Conservation (phyloP, 768 basidiomycete genomes). For the Heimioporus sp. region DNA sequence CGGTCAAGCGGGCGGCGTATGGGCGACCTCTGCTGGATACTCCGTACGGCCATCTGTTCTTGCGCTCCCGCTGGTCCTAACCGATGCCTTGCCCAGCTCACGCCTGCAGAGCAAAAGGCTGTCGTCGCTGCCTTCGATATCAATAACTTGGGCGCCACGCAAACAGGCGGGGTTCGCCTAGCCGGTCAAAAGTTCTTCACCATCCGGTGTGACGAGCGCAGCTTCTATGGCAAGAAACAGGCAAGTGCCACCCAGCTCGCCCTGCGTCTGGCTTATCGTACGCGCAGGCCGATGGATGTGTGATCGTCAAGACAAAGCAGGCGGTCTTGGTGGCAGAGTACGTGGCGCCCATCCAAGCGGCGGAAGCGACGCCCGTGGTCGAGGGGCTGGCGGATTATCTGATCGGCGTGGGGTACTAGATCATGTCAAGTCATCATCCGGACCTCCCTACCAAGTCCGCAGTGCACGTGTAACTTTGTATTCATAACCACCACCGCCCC, state of each 20-base stretch:
- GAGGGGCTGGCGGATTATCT: slow-evolving; percentile 78
- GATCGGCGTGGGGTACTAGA: slow-evolving; percentile 52
- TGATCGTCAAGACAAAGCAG: slow-evolving; percentile 76
- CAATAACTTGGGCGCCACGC: slow-evolving; percentile 37
- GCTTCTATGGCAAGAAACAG: slow-evolving; percentile 74
- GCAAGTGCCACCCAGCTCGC: slow-evolving; percentile 41
- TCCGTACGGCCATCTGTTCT: slow-evolving; percentile 1
- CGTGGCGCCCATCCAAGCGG: slow-evolving; percentile 54
- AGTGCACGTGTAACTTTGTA: no score
- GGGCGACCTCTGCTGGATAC: slow-evolving; percentile 26
- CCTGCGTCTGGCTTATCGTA: neutral
- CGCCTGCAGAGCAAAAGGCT: slow-evolving; percentile 24
- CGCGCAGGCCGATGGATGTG: slow-evolving; percentile 65
- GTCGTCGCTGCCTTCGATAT: slow-evolving; percentile 41
- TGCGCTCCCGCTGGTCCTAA: neutral
- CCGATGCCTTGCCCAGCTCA: slow-evolving; percentile 12
- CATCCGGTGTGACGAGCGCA: slow-evolving; percentile 45
- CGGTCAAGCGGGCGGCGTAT: slow-evolving; percentile 28
- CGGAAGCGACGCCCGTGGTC: slow-evolving; percentile 63
- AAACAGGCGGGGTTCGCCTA: slow-evolving; percentile 61
- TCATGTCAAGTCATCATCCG: neutral
- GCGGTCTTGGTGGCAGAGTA: slow-evolving; percentile 82
- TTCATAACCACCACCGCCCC: no score
- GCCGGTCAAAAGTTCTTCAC: slow-evolving; percentile 75
- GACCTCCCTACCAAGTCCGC: no score